Base-by-base conservation (phyloP, 768 basidiomycete genomes). In the Leucocoprinus birnbaumii region DNA sequence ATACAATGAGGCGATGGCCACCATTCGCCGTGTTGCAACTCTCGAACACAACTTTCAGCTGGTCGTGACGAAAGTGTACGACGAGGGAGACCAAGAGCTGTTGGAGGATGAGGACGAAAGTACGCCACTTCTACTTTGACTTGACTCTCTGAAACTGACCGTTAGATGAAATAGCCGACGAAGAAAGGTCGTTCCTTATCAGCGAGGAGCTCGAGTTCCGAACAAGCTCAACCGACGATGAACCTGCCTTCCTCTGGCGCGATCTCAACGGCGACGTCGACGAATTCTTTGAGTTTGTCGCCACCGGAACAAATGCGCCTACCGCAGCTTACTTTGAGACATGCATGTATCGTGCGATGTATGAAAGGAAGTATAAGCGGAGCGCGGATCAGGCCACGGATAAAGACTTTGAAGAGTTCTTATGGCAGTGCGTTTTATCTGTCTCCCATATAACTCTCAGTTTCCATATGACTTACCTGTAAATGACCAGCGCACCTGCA, bases 321-420 rank as follows among this genome's bases (percentile, higher is more conserved):
- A 95, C 92, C 0, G 82, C 86, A 45, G 87, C 83, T 14, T 89
- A 94, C 67, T 97, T 98, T 66, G 94, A 98, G 72, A 86, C 86
- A 22, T 91, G 94, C 71, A 89, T 98, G 80, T 91, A 96, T 62
- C 85, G 91, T 25, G 96, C 96, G 56, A 94, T 98, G 86, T 98
- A 88, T 69, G 97, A 99, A 66, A 84, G 94, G 71, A 95, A 94
- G 74, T 87, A 89, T 74, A 86, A 78, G 62, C 74, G 62, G 48
- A 83, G 82, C 61, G 89, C 91, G 10, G 86, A 91, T 52, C 80
- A 76, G 57, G 80, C 86, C 16, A 69, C 67, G 26, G 88, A 92
- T 62, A 70, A 76, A 1, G 85, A 89, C 27, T 73, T 98, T 34
- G 82, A 87, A 27, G 82, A 91, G 63, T 91, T 98, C 64, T 83